Evolutionary conservation across 2,329 filamentous ascomycete species (phyloP).

Genomic region (Ilyonectria destructans): DNA sequence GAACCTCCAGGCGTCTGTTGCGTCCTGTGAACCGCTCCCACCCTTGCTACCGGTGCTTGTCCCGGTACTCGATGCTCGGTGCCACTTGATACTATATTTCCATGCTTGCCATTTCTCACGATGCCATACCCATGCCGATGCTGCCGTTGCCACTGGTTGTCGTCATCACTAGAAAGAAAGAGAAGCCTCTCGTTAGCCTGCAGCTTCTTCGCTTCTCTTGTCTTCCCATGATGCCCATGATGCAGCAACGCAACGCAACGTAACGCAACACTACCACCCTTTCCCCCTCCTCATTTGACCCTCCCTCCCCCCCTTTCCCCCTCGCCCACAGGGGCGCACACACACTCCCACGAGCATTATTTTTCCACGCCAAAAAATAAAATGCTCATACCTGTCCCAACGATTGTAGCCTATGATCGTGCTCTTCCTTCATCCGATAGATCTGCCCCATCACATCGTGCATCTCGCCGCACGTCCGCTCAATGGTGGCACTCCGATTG

Average conservation of each 20-base stretch:
- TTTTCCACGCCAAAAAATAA: constrained; percentile 12
- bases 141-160: constrained; percentile 5
- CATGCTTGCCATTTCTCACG: constrained; percentile 28
- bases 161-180: constrained; percentile 22
- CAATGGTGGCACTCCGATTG: constrained; percentile 81
- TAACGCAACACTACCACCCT: constrained; percentile 9
- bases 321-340: constrained; percentile 12
- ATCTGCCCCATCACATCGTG: constrained; percentile 75
- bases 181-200: constrained; percentile 15
- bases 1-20: constrained; percentile 18
- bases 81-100: constrained; percentile 36
- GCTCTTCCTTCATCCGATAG: constrained; percentile 61
- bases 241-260: constrained; percentile 1
- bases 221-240: background rate
- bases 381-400: constrained; percentile 46
- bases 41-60: constrained; percentile 2
- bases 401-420: constrained; percentile 55
- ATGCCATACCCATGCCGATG: constrained; percentile 5
- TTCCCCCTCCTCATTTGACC: constrained; percentile 7
- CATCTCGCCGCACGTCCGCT: constrained; percentile 80
- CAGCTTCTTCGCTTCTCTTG: background rate
- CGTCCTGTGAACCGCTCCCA: constrained; percentile 40
- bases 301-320: constrained; percentile 15
- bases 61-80: constrained; percentile 11
- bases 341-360: constrained; percentile 4